These are phyloP conservation scores for Vanilla planifolia DNA, from an alignment of 106 monocot species.

Conservation along the genomic window DNA sequence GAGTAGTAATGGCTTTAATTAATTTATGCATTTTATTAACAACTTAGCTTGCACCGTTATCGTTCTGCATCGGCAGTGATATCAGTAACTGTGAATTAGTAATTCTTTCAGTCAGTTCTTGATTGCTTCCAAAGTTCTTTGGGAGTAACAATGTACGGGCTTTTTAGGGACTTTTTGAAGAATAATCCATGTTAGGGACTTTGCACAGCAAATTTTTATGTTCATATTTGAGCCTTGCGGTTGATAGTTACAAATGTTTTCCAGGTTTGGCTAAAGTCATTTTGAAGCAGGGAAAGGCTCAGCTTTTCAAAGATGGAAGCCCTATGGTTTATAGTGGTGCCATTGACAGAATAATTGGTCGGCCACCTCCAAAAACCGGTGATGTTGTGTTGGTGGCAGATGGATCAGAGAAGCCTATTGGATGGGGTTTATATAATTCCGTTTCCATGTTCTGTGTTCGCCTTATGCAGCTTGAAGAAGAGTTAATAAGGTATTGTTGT, in stretches of 20 bases:
- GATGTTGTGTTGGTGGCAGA: constrained; percentile 87
- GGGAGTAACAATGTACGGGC: too few species aligned
- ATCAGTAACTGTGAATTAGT: not conserved
- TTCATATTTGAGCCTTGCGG: not conserved
- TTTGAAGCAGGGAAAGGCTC: constrained; percentile 90
- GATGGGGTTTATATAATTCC: constrained; percentile 98
- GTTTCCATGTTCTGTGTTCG: constrained; percentile 92
- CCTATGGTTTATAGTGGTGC: constrained; percentile 99
- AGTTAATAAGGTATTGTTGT: constrained; percentile 41
- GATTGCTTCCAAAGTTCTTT: constrained; percentile 1
- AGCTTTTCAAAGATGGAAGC: constrained; percentile 84
- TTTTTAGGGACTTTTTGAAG: too few species aligned
- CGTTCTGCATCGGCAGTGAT: too few species aligned
- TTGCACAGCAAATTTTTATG: not conserved
- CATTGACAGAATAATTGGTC: constrained; percentile 79
- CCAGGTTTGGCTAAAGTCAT: constrained; percentile 87
- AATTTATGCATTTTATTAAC: too few species aligned
- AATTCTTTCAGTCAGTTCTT: not conserved
- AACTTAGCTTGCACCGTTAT: too few species aligned
- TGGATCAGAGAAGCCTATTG: constrained; percentile 85
- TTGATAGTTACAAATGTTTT: not conserved
- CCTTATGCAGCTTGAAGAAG: constrained; percentile 96
- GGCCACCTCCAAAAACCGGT: constrained; percentile 84
- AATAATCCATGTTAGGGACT: too few species aligned
- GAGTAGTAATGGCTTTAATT: too few species aligned